Conservation (phyloP, 345 rosid genomes). For the Lepidium didymum region DNA sequence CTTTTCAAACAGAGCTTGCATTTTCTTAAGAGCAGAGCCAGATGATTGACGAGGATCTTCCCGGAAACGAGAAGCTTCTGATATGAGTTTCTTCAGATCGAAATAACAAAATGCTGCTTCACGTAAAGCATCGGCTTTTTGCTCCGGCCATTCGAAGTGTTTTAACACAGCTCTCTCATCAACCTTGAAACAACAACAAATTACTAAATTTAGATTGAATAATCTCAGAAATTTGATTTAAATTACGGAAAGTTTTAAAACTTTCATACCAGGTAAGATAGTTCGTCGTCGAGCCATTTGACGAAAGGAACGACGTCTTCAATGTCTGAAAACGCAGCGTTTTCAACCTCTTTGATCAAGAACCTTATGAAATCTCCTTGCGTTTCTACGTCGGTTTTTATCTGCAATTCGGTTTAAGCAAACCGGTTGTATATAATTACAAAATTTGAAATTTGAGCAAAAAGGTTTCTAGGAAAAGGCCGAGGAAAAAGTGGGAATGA, state of each 20-base stretch:
- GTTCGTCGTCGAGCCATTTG: slow-evolving; percentile 95
- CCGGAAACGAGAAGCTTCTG: slow-evolving; percentile 71
- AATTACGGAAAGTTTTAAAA: neutral
- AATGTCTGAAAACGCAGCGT: slow-evolving; percentile 64
- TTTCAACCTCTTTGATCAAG: slow-evolving; percentile 82
- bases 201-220: neutral
- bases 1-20: slow-evolving; percentile 94
- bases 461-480: neutral
- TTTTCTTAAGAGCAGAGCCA: slow-evolving; percentile 71
- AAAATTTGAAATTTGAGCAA: neutral
- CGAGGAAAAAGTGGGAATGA: slow-evolving; percentile 18
- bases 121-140: slow-evolving; percentile 81
- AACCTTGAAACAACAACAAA: slow-evolving; percentile 34
- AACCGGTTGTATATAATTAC: neutral
- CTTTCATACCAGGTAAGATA: slow-evolving; percentile 62
- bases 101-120: slow-evolving; percentile 93
- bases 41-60: slow-evolving; percentile 64
- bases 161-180: slow-evolving; percentile 91
- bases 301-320: slow-evolving; percentile 95
- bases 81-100: slow-evolving; percentile 73
- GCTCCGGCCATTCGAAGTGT: slow-evolving; percentile 92
- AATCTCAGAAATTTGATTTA: neutral
- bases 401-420: slow-evolving; percentile 40
- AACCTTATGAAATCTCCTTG: slow-evolving; percentile 92
- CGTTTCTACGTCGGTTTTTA: slow-evolving; percentile 89